Conservation (phyloP, 768 basidiomycete species). For the Ephemerocybe angulata region DNA sequence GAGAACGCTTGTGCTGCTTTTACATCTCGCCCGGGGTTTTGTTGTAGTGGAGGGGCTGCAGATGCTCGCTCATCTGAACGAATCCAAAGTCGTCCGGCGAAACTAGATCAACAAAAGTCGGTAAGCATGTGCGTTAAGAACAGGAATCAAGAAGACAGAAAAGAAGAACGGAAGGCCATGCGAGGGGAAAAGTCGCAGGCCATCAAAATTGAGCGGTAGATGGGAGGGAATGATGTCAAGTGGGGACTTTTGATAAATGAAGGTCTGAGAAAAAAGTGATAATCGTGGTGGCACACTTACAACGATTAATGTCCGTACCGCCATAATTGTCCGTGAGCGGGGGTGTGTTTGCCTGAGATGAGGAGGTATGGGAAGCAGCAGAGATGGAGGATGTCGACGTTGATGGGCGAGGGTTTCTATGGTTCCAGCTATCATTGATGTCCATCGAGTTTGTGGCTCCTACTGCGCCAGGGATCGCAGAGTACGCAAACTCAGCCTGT, state of each 20-base stretch:
- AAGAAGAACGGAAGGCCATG: conserved; percentile 2
- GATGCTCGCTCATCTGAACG: conserved; percentile 77
- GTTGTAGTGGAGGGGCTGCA: conserved; percentile 55
- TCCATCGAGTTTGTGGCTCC: conserved; percentile 43
- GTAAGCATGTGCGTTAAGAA: conserved; percentile 12
- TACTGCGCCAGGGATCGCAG: conserved; percentile 49
- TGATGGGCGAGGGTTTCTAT: conserved; percentile 63
- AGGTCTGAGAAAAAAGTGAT: background rate
- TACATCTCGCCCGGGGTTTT: conserved; percentile 54
- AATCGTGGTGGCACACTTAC: conserved; percentile 46
- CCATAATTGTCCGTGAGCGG: conserved; percentile 67
- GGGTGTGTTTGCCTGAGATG: conserved; percentile 79
- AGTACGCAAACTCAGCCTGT: conserved; percentile 81
- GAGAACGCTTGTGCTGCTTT: background rate
- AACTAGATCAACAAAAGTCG: conserved; percentile 34
- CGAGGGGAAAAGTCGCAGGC: no score
- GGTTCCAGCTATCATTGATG: conserved; percentile 44
- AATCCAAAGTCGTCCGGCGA: conserved; percentile 86
- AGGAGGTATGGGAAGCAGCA: conserved; percentile 71
- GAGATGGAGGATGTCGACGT: conserved; percentile 76
- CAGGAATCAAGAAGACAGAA: conserved; percentile 1
- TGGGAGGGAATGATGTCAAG: no score
- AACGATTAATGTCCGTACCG: conserved; percentile 78
- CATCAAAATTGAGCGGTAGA: no score
- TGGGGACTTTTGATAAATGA: background rate